A percentile compares a stretch with the other conserved stretches of the same genome.
phyloP scores from a whole-genome alignment of 306 rosid genomes.

The Astragalus membranaceus region DNA sequence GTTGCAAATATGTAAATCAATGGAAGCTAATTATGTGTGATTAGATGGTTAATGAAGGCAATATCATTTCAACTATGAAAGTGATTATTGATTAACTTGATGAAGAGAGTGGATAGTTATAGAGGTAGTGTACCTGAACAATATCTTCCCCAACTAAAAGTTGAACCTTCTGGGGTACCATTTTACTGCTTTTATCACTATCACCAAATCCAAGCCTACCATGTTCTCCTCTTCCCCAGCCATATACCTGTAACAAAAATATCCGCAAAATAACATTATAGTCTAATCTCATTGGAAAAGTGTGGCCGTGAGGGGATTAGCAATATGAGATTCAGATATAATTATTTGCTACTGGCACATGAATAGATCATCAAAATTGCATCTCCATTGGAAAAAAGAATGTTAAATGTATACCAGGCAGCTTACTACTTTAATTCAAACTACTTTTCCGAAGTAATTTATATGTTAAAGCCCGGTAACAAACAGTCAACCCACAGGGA shows the following conservation, averaged over 20 bases:
- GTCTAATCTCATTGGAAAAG: background rate
- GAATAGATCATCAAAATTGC: background rate
- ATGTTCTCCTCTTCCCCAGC: slow-evolving; percentile 99
- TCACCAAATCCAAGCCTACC: slow-evolving; percentile 99
- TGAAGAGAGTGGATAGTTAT: background rate
- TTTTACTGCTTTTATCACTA: slow-evolving; percentile 96
- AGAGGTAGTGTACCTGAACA: slow-evolving; percentile 63
- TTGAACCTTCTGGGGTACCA: slow-evolving; percentile 91
- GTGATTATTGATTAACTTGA: background rate
- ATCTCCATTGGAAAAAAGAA: background rate
- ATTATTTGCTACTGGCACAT: background rate
- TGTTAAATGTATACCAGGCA: background rate
- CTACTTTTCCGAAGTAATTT: background rate
- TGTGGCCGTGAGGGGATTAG: background rate
- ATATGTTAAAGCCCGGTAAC: no score
- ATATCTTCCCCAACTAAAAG: slow-evolving; percentile 87
- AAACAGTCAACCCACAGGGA: no score
- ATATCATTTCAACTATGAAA: background rate
- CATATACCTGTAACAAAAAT: slow-evolving; percentile 69
- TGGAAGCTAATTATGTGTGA: background rate
- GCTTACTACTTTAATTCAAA: background rate
- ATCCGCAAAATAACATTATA: background rate
- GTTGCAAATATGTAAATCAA: background rate
- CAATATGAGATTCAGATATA: background rate
- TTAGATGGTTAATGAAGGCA: background rate